Evolutionary conservation across 371 early-diverging fungal genomes (phyloP), one percentile per base, ranked within the genome.

Genomic region (Mucor indicus): DNA sequence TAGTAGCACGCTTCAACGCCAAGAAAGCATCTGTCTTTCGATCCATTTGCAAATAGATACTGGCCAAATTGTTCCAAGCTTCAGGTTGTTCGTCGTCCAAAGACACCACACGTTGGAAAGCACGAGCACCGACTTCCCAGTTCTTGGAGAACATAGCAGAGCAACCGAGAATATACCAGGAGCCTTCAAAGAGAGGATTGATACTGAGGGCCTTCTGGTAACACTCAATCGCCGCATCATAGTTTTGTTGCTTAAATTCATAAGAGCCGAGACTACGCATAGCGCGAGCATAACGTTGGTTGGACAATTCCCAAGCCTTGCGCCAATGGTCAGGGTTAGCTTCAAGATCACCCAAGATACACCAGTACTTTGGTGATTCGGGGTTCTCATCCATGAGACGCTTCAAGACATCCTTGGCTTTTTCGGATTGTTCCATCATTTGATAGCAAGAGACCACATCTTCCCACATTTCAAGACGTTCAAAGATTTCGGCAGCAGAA

Each of bases 141-240:
- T 92, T 81, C 48, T 86, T 83, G 10, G 72, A 48, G 16, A 84
- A 85, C 82, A 97, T 81, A 1, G 93, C 91, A 20, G 95, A 93
- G 65, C 98, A 98, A 2, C 98, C 98, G 49, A 93, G 71, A 25
- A 95, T 69, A 64, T 90, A 98, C 98, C 98, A 98, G 3, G 95
- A 90, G 47, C 89, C 85, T 48, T 94, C 95, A 67, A 90, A 95
- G 33, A 98, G 64, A 5, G 97, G 91, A 64, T 98, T 98, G 71
- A 98, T 87, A n/a, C 50, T 65, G 48, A 98, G 72, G 0, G 96
- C 96, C 19, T 75, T 64, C 56, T 81, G 64, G 58, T 84, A 91
- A 46, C 77, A 74, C 0, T 74, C 83, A 38, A 84, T 75, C 15
- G 79, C 65, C 9, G 69, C 64, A 8, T 56, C 55, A 44, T 62